A percentile compares a stretch with the other conserved stretches of the same genome.
phyloP scores from a whole-genome alignment of 768 basidiomycete genomes.

The Serendipita sp. region DNA sequence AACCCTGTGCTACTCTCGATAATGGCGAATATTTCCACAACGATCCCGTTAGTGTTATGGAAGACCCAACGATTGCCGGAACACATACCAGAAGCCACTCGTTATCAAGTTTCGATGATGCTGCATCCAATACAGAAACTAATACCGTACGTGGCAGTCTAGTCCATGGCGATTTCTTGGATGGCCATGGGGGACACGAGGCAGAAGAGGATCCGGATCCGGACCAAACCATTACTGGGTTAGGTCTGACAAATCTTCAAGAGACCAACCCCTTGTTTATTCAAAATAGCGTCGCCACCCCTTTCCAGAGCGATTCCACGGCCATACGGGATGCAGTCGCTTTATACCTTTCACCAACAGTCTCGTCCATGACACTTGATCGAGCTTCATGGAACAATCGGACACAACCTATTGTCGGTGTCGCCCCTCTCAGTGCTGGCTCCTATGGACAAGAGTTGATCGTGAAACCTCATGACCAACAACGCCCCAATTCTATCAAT shows the following conservation, averaged over 20 bases:
- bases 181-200: too few relatives aligned
- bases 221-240: neutral
- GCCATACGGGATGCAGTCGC: neutral
- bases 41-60: neutral
- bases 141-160: neutral
- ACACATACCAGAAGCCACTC: neutral
- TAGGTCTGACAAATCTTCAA: neutral
- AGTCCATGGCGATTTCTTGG: neutral
- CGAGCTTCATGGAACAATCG: too few relatives aligned
- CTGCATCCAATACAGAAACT: neutral
- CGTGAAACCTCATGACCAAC: neutral
- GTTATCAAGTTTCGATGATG: neutral
- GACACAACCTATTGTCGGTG: too few relatives aligned
- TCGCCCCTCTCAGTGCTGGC: neutral
- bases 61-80: neutral
- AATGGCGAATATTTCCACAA: neutral
- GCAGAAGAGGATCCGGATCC: neutral
- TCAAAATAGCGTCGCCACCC: neutral
- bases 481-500: neutral
- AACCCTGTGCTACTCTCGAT: neutral
- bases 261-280: neutral
- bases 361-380: neutral
- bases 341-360: neutral
- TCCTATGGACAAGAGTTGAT: neutral
- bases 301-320: neutral